Conservation (phyloP, 192 early-diverging fungal genomes). For the Gigaspora rosea region DNA sequence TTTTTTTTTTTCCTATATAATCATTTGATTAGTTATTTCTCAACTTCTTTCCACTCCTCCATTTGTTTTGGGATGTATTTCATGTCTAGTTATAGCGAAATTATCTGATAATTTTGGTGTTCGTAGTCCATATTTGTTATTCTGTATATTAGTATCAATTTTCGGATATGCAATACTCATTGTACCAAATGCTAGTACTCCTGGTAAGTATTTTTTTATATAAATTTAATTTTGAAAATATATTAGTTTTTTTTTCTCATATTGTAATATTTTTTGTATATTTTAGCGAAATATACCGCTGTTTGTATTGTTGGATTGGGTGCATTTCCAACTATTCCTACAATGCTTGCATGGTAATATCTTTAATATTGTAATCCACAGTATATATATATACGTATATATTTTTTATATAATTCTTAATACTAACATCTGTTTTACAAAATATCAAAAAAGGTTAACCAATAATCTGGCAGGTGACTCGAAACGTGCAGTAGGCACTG, state of each 20-base stretch:
- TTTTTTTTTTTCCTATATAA: neutral
- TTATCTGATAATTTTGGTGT: neutral
- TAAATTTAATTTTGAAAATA: neutral
- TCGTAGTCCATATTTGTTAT: conserved; percentile 2
- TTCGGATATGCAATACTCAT: neutral
- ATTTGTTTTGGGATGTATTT: conserved; percentile 32
- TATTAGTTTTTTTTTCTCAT: neutral
- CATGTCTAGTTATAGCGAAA: neutral
- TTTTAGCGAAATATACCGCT: conserved; percentile 6
- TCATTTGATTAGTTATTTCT: neutral
- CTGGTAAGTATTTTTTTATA: neutral
- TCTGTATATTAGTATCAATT: neutral
- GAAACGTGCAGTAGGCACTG: conserved; percentile 68
- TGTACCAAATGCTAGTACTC: neutral
- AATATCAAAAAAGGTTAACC: conserved; percentile 54
- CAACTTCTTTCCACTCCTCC: conserved; percentile 34
- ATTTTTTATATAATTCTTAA: conserved; percentile 31
- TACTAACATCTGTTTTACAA: too few relatives aligned
- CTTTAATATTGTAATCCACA: conserved; percentile 40
- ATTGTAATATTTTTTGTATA: neutral
- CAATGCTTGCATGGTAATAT: conserved; percentile 46
- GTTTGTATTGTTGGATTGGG: neutral
- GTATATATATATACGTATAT: conserved; percentile 36
- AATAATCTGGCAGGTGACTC: conserved; percentile 72
- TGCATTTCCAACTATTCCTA: neutral